These are phyloP conservation scores for Ceratocystis harringtonii DNA, from an alignment of 2,329 filamentous ascomycete genomes.

Conservation along the genomic window DNA sequence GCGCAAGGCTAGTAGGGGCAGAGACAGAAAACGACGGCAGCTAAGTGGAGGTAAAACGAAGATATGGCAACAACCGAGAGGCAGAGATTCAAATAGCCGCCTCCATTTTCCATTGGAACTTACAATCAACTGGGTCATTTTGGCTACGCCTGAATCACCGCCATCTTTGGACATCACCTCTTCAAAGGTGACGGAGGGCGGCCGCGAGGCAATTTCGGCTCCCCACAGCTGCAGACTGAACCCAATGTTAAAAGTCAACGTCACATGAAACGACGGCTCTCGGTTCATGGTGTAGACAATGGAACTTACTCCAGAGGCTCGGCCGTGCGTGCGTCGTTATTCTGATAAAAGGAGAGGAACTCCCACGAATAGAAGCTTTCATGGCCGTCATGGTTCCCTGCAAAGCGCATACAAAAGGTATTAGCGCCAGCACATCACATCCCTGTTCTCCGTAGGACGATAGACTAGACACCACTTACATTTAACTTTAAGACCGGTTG, in stretches of 20 bases:
- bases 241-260: not conserved
- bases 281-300: not conserved
- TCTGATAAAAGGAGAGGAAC: constrained; percentile 40
- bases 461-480: not conserved
- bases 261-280: not conserved
- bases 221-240: constrained; percentile 21
- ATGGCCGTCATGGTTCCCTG: constrained; percentile 57
- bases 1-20: too few relatives aligned
- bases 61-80: too few relatives aligned
- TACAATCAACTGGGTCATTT: constrained; percentile 52
- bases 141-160: constrained; percentile 39
- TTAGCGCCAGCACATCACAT: constrained; percentile 7
- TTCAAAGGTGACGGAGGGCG: constrained; percentile 45
- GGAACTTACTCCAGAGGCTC: constrained; percentile 25
- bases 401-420: not conserved
- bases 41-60: too few relatives aligned
- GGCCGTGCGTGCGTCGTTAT: constrained; percentile 23
- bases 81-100: too few relatives aligned
- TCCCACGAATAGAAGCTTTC: constrained; percentile 49
- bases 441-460: not conserved
- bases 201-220: constrained; percentile 26
- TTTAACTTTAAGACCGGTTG: not conserved
- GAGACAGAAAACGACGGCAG: too few relatives aligned
- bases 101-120: constrained; percentile 17
- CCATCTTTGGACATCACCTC: constrained; percentile 40